Evolutionary conservation across 306 rosid genomes (phyloP).

Genomic region (Pueraria montana): DNA sequence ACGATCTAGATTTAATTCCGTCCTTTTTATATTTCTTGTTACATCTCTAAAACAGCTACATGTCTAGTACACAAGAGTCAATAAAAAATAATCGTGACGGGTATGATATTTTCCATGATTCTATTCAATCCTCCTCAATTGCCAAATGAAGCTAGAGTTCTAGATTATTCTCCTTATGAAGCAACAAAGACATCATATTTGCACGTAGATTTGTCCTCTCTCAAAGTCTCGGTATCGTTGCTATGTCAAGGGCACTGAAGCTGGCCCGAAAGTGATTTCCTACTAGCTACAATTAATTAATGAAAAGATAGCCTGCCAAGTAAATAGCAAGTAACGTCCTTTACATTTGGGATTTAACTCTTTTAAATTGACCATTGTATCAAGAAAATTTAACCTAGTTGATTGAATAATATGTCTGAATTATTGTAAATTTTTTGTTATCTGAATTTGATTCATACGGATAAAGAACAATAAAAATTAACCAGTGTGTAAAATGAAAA

Average conservation of each 20-base stretch:
- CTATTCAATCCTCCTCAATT: conserved; percentile 32
- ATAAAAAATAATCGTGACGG: conserved; percentile 1
- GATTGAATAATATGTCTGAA: no score
- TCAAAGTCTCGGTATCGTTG: conserved; percentile 34
- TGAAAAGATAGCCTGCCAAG: conserved; percentile 38
- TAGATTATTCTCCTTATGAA: conserved; percentile 36
- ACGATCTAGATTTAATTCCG: not conserved
- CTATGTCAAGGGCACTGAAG: conserved; percentile 48
- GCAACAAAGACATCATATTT: conserved; percentile 51
- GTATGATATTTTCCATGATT: conserved; percentile 25
- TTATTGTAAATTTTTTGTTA: no score
- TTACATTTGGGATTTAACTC: no score
- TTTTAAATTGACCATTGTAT: no score
- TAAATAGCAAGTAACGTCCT: not conserved
- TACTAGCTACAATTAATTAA: conserved; percentile 46
- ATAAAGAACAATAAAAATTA: no score
- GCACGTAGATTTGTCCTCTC: conserved; percentile 36
- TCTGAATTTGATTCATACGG: no score
- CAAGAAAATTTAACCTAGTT: no score
- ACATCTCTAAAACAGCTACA: conserved; percentile 22
- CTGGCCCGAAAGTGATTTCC: conserved; percentile 52
- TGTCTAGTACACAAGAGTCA: conserved; percentile 9
- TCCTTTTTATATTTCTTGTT: conserved; percentile 22
- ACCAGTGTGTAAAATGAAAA: not conserved
- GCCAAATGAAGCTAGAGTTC: conserved; percentile 42